Percentiles rank a stretch among this genome's conserved stretches.
Conservation (phyloP, 345 rosid genomes). For the Aquilaria sinensis region DNA sequence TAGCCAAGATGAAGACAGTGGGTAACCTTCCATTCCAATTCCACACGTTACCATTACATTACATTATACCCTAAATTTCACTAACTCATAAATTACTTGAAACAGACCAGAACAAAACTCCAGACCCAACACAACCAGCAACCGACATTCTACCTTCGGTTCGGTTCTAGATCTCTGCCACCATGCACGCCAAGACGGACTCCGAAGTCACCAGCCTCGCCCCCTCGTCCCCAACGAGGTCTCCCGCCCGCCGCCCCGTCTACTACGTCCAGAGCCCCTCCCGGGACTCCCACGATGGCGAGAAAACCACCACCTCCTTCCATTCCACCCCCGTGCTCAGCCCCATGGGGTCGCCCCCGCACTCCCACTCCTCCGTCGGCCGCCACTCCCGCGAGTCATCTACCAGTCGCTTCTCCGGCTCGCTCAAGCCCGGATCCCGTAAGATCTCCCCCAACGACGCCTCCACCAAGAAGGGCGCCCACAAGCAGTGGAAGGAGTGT, state of each 20-base stretch:
- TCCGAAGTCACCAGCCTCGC: slow-evolving; percentile 96
- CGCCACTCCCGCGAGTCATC: slow-evolving; percentile 91
- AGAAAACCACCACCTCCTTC: slow-evolving; percentile 91
- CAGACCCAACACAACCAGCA: background rate
- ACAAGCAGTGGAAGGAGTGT: slow-evolving; percentile 70
- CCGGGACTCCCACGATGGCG: slow-evolving; percentile 95
- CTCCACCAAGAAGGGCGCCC: slow-evolving; percentile 36
- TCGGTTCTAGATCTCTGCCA: background rate
- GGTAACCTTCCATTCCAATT: background rate
- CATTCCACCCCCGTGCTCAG: slow-evolving; percentile 91
- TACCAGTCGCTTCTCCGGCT: slow-evolving; percentile 86
- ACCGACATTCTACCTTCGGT: background rate
- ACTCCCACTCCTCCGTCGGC: slow-evolving; percentile 87
- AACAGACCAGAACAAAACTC: background rate
- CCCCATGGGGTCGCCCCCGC: slow-evolving; percentile 91
- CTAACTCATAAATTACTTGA: background rate
- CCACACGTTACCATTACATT: slow-evolving; percentile 11
- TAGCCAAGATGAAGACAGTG: background rate
- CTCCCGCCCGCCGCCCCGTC: slow-evolving; percentile 71
- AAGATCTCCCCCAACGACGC: slow-evolving; percentile 82
- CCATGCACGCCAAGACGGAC: slow-evolving; percentile 97
- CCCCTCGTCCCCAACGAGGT: slow-evolving; percentile 80
- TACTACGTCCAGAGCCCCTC: slow-evolving; percentile 97
- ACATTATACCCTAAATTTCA: background rate
- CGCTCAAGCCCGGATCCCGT: slow-evolving; percentile 81